Percentiles rank a stretch among this genome's conserved stretches.
Evolutionary conservation across 1,139 yeast species (phyloP).

Genomic region (Kodamaea anthophila): DNA sequence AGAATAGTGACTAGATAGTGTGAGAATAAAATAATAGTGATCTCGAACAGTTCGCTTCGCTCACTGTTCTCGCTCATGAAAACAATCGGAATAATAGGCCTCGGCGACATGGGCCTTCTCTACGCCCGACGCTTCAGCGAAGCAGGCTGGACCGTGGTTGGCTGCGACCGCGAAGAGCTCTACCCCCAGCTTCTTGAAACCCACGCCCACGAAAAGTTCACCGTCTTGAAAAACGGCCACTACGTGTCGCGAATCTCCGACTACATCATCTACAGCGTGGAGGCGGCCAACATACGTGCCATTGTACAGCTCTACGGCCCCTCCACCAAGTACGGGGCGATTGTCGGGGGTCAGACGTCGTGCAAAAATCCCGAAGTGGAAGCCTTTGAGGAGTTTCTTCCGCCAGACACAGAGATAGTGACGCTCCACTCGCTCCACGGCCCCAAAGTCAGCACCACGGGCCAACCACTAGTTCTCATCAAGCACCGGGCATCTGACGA

Average conservation of each 20-base stretch:
- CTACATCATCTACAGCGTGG: conserved; percentile 82
- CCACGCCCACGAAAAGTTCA: conserved; percentile 41
- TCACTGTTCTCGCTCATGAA: too few species aligned
- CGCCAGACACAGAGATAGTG: conserved; percentile 74
- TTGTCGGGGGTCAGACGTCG: conserved; percentile 97
- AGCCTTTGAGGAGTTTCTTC: conserved; percentile 74
- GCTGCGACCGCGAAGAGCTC: conserved; percentile 77
- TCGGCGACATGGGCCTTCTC: conserved; percentile 93
- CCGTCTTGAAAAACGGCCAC: conserved; percentile 69
- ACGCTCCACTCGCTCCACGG: conserved; percentile 93
- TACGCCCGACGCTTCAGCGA: conserved; percentile 73
- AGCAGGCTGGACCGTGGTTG: conserved; percentile 89
- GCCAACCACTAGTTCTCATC: conserved; percentile 87
- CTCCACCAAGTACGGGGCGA: conserved; percentile 76
- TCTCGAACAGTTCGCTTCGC: too few species aligned
- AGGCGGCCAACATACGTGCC: conserved; percentile 70
- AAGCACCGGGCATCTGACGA: conserved; percentile 62
- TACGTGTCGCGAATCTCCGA: conserved; percentile 75
- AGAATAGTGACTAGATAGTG: too few species aligned
- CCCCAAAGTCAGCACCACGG: conserved; percentile 80
- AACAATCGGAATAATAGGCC: conserved; percentile 82
- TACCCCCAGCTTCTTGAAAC: conserved; percentile 44
- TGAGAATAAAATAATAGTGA: too few species aligned
- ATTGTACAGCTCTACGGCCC: conserved; percentile 79
- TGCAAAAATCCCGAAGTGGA: conserved; percentile 87